Percentiles rank a stretch among this genome's conserved stretches.
Conservation (phyloP, 2,329 filamentous ascomycete genomes). For the Akanthomyces lecanii region DNA sequence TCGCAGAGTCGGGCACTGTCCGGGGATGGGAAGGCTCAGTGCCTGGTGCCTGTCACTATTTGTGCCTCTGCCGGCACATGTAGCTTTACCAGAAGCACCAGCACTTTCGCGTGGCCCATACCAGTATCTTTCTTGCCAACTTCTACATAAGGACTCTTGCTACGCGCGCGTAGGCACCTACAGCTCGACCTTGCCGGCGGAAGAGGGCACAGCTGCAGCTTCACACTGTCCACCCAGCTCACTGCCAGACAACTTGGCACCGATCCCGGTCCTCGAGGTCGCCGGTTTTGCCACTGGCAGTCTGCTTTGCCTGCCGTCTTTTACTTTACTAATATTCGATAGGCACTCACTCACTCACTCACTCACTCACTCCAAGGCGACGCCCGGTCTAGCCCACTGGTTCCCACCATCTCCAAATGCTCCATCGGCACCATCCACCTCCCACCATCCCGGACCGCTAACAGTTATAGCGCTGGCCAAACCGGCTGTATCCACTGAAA, state of each 20-base stretch:
- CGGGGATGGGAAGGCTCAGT: background rate
- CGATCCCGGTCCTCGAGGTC: no score
- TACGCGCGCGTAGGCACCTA: no score
- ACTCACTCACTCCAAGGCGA: background rate
- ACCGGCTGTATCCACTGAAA: background rate
- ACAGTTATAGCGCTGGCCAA: background rate
- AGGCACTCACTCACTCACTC: background rate
- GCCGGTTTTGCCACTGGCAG: no score
- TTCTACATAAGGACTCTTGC: no score
- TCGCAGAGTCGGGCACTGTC: background rate
- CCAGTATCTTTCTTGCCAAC: background rate
- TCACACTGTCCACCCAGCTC: no score
- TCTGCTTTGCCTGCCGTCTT: background rate
- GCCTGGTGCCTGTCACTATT: background rate
- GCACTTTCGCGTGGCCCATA: background rate
- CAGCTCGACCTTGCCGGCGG: no score
- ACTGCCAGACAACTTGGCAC: no score
- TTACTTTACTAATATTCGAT: background rate
- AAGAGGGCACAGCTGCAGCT: no score
- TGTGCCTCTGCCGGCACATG: background rate
- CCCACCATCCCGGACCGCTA: background rate
- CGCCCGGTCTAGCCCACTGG: background rate
- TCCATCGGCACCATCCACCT: slow-evolving; percentile 1
- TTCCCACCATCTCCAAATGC: background rate
- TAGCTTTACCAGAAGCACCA: background rate